Evolutionary conservation across 73 alveolate species (phyloP).

Genomic region (Paramecium octaurelia): DNA sequence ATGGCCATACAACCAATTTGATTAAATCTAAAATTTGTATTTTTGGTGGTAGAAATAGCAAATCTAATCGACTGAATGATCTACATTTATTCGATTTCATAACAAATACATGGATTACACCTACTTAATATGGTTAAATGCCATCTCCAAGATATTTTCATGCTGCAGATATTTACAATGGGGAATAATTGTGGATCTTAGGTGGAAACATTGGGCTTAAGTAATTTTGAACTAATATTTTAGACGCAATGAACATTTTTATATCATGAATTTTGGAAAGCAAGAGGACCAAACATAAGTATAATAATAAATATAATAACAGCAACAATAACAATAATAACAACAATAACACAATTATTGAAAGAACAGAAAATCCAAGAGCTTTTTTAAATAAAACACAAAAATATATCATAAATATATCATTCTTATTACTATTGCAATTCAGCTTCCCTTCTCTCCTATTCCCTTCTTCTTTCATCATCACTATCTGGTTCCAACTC

Average conservation of each 20-base stretch:
- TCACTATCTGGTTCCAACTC: constrained; percentile 47
- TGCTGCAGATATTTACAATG: constrained; percentile 32
- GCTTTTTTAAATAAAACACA: neutral
- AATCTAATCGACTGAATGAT: neutral
- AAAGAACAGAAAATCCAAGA: neutral
- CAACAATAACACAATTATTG: neutral
- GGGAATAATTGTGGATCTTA: constrained; percentile 14
- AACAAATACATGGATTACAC: neutral
- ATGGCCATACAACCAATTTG: constrained; percentile 58
- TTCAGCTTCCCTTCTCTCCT: constrained; percentile 32
- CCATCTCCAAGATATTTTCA: constrained; percentile 43
- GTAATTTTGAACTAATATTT: neutral
- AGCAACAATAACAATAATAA: neutral
- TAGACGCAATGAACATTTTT: constrained; percentile 38
- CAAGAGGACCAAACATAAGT: neutral
- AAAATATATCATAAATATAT: neutral
- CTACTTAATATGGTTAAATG: neutral
- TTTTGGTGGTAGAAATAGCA: constrained; percentile 5
- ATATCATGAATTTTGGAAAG: constrained; percentile 32
- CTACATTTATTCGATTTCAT: neutral
- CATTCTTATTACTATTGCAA: constrained; percentile 16
- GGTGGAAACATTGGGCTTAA: constrained; percentile 38
- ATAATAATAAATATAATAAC: neutral
- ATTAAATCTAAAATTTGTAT: constrained; percentile 26
- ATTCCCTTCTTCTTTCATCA: constrained; percentile 50